Evolutionary conservation across 768 basidiomycete genomes (phyloP).

Genomic region (Lactarius vividus): DNA sequence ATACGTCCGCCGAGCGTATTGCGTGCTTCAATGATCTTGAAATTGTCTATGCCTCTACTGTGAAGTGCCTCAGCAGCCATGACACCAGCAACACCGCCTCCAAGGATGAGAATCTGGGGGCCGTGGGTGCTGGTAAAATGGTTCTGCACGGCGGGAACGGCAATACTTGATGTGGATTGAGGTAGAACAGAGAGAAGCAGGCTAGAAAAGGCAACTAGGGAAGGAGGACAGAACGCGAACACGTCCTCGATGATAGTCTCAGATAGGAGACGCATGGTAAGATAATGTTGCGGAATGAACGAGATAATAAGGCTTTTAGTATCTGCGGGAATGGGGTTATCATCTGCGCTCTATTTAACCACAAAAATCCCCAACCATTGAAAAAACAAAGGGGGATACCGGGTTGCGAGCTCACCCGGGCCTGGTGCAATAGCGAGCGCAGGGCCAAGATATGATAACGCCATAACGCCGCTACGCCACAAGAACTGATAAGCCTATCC

Average conservation of each 20-base stretch:
- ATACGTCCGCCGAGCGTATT: constrained; percentile 60
- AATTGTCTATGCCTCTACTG: constrained; percentile 51
- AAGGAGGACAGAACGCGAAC: constrained; percentile 4
- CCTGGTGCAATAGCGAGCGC: not conserved
- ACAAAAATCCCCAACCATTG: not conserved
- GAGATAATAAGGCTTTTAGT: not conserved
- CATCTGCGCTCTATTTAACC: constrained; percentile 15
- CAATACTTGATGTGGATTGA: constrained; percentile 11
- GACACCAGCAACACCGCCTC: constrained; percentile 64
- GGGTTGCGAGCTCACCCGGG: not conserved
- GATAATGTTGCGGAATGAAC: not conserved
- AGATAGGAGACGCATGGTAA: constrained; percentile 21
- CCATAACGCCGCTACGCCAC: constrained; percentile 3
- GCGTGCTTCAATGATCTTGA: constrained; percentile 60
- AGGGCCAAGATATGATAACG: constrained; percentile 1
- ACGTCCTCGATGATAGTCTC: constrained; percentile 6
- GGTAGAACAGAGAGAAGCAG: constrained; percentile 15
- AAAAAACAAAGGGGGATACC: not conserved
- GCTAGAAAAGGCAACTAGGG: constrained; percentile 6
- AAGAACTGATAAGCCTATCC: not conserved
- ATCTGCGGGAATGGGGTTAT: not conserved
- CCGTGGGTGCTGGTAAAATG: constrained; percentile 29
- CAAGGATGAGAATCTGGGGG: constrained; percentile 54
- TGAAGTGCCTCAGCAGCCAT: constrained; percentile 62
- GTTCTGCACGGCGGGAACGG: constrained; percentile 1